A percentile compares a stretch with the other conserved stretches of the same genome.
phyloP scores from a whole-genome alignment of 352 stramenopile species.

The Aphanomyces astaci region DNA sequence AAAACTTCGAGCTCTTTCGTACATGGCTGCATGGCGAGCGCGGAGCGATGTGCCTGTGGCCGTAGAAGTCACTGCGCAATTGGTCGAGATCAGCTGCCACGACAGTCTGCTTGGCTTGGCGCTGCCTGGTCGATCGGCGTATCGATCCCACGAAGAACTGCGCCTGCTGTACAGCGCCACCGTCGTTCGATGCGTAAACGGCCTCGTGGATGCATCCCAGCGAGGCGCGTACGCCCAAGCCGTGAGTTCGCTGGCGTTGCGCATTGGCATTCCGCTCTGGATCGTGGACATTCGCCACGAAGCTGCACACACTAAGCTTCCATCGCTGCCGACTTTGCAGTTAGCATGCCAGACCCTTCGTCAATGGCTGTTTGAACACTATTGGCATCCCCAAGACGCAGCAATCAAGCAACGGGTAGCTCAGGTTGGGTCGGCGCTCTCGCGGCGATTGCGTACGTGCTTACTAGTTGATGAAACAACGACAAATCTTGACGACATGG shows the following conservation, averaged over 20 bases:
- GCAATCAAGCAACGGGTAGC: conserved; percentile 43
- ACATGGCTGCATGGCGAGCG: conserved; percentile 58
- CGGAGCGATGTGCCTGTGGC: conserved; percentile 64
- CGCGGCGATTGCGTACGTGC: conserved; percentile 21
- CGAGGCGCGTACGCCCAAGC: conserved; percentile 66
- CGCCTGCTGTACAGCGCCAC: conserved; percentile 55
- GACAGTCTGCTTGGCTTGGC: conserved; percentile 54
- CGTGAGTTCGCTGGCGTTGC: conserved; percentile 67
- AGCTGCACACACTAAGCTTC: conserved; percentile 88
- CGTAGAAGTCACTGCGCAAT: conserved; percentile 64
- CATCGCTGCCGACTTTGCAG: conserved; percentile 80
- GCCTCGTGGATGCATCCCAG: conserved; percentile 70
- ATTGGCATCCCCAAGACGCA: conserved; percentile 76
- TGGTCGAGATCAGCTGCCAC: conserved; percentile 68
- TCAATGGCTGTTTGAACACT: conserved; percentile 80
- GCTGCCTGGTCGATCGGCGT: conserved; percentile 26
- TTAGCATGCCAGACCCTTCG: conserved; percentile 82
- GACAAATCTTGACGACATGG: conserved; percentile 7
- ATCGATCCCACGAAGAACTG: conserved; percentile 69
- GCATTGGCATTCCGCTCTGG: conserved; percentile 89
- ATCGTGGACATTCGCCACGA: conserved; percentile 91
- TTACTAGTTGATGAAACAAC: neutral
- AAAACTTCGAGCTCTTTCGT: conserved; percentile 36
- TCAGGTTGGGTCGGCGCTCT: conserved; percentile 33
- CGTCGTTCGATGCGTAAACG: conserved; percentile 77